A percentile compares a stretch with the other conserved stretches of the same genome.
Conservation (phyloP, 805 yeast genomes). For the Yamadazyma phyllophila region DNA sequence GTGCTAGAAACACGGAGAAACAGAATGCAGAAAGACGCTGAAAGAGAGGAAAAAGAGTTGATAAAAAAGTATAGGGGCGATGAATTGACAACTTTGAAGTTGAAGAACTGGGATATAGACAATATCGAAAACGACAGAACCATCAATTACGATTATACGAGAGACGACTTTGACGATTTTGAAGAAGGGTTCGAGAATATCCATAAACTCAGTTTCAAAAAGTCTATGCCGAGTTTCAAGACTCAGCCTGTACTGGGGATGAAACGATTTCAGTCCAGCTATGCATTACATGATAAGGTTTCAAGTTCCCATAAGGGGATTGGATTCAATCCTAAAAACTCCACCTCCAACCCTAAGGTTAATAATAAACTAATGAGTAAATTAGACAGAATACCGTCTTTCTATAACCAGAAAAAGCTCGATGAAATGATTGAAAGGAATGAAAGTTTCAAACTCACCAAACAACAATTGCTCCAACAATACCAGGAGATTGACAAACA, state of each 20-base stretch:
- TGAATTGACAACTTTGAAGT: conserved; percentile 27
- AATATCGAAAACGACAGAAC: conserved; percentile 32
- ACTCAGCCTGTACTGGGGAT: conserved; percentile 4
- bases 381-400: conserved; percentile 42
- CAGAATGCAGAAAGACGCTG: conserved; percentile 30
- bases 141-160: conserved; percentile 33
- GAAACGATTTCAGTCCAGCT: conserved; percentile 32
- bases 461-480: conserved; percentile 28
- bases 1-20: conserved; percentile 22
- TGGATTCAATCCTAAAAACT: neutral
- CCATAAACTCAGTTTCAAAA: conserved; percentile 12
- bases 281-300: conserved; percentile 22
- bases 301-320: neutral
- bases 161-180: conserved; percentile 36
- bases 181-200: conserved; percentile 35
- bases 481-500: conserved; percentile 27
- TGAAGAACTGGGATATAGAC: conserved; percentile 26
- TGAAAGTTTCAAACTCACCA: conserved; percentile 16
- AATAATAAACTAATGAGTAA: conserved; percentile 34
- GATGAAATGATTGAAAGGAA: conserved; percentile 16
- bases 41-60: conserved; percentile 32
- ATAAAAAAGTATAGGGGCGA: conserved; percentile 19
- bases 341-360: conserved; percentile 22
- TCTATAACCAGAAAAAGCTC: conserved; percentile 21
- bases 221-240: conserved; percentile 16